Conservation (phyloP, 441 rosid species). For the Mallotus repandus region DNA sequence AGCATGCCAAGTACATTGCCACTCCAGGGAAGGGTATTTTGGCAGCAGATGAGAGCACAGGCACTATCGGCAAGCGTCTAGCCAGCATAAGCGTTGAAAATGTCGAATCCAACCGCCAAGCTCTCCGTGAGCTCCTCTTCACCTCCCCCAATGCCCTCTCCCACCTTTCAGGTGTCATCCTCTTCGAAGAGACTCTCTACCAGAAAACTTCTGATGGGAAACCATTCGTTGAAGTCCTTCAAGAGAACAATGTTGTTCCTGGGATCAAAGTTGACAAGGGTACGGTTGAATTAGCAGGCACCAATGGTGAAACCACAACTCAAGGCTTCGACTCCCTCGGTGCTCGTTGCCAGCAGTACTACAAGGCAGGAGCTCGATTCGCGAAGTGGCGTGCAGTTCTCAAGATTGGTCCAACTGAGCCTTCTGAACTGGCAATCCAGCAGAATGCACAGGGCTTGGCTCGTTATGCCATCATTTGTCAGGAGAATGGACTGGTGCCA, state of each 20-base stretch:
- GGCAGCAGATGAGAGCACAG: conserved; percentile 97
- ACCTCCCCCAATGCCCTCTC: conserved; percentile 64
- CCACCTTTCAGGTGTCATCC: conserved; percentile 85
- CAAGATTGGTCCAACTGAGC: conserved; percentile 80
- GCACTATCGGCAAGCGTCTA: conserved; percentile 94
- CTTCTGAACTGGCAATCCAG: conserved; percentile 75
- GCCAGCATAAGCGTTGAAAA: conserved; percentile 87
- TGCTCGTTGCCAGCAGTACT: conserved; percentile 78
- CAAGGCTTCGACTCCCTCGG: conserved; percentile 89
- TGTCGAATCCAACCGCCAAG: conserved; percentile 87
- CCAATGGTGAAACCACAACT: conserved; percentile 88
- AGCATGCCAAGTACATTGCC: conserved; percentile 88
- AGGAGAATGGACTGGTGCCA: conserved; percentile 90
- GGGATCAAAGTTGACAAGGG: conserved; percentile 98
- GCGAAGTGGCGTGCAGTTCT: conserved; percentile 97
- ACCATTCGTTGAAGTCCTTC: conserved; percentile 79
- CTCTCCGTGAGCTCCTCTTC: conserved; percentile 91
- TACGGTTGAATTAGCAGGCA: conserved; percentile 76
- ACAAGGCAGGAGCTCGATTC: conserved; percentile 84
- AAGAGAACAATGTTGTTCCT: conserved; percentile 60
- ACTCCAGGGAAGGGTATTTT: conserved; percentile 91
- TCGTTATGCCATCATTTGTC: conserved; percentile 89
- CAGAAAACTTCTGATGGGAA: conserved; percentile 77
- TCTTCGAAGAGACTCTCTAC: conserved; percentile 92
- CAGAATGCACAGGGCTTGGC: conserved; percentile 93